Conservation (phyloP, 306 rosid species). For the Prunus persica region Prunus_persica_NCBIv2 NC_034011.1:2004501-2005000, state of each 20-base stretch:
- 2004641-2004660: background rate
- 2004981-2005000: too few species aligned
- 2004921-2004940: background rate
- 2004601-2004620: background rate
- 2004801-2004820: too few species aligned
- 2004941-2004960: too few species aligned
- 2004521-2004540: background rate
- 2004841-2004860: background rate
- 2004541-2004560: background rate
- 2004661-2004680: background rate
- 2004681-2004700: too few species aligned
- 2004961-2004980: too few species aligned
- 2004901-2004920: background rate
- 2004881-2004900: background rate
- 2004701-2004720: too few species aligned
- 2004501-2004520: background rate
- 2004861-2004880: background rate
- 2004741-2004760: too few species aligned
- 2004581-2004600: background rate
- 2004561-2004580: slow-evolving; percentile 8
- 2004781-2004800: too few species aligned
- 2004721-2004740: too few species aligned
- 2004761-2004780: background rate
- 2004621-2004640: background rate
- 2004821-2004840: background rate